These are phyloP conservation scores for Aspergillus brunneoviolaceus DNA, from an alignment of 2,329 filamentous ascomycete species.

Conservation along the genomic window DNA sequence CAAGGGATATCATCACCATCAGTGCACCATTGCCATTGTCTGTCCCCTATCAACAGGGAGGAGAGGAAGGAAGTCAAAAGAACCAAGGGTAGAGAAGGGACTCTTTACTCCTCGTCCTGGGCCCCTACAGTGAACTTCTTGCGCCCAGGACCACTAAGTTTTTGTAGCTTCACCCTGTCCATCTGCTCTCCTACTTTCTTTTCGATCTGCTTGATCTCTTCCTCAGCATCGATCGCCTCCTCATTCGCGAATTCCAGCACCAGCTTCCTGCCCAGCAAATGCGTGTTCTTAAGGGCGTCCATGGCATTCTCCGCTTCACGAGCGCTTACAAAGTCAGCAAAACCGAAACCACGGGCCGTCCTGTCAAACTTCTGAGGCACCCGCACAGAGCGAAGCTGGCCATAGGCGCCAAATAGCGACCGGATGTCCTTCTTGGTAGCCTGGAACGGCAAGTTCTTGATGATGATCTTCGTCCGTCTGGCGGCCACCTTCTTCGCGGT, in stretches of 20 bases:
- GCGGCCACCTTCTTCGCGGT: slow-evolving; percentile 74
- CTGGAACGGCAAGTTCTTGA: slow-evolving; percentile 98
- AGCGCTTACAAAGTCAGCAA: slow-evolving; percentile 90
- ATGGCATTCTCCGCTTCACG: slow-evolving; percentile 89
- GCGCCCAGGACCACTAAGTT: slow-evolving; percentile 76
- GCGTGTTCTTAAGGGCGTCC: slow-evolving; percentile 86
- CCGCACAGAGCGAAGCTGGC: slow-evolving; percentile 86
- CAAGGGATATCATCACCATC: slow-evolving; percentile 33
- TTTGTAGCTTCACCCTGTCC: slow-evolving; percentile 86
- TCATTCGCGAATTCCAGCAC: slow-evolving; percentile 89
- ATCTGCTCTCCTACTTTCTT: slow-evolving; percentile 89
- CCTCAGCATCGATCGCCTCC: slow-evolving; percentile 87
- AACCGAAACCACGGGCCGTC: slow-evolving; percentile 87
- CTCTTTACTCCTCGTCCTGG: slow-evolving; percentile 55
- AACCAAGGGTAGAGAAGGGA: slow-evolving; percentile 19
- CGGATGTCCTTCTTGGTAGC: slow-evolving; percentile 89
- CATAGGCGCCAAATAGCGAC: slow-evolving; percentile 82
- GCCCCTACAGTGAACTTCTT: slow-evolving; percentile 84
- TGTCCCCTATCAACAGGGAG: slow-evolving; percentile 33
- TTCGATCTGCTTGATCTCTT: slow-evolving; percentile 95
- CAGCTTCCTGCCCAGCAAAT: slow-evolving; percentile 84
- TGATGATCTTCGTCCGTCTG: slow-evolving; percentile 85
- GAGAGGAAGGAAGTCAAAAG: slow-evolving; percentile 13
- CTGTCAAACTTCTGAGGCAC: slow-evolving; percentile 94
- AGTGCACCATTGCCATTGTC: slow-evolving; percentile 24